Percentiles rank a stretch among this genome's conserved stretches.
These are phyloP conservation scores for Penicillium sp. DNA, from an alignment of 2,329 filamentous ascomycete genomes.

Conservation along the genomic window DNA sequence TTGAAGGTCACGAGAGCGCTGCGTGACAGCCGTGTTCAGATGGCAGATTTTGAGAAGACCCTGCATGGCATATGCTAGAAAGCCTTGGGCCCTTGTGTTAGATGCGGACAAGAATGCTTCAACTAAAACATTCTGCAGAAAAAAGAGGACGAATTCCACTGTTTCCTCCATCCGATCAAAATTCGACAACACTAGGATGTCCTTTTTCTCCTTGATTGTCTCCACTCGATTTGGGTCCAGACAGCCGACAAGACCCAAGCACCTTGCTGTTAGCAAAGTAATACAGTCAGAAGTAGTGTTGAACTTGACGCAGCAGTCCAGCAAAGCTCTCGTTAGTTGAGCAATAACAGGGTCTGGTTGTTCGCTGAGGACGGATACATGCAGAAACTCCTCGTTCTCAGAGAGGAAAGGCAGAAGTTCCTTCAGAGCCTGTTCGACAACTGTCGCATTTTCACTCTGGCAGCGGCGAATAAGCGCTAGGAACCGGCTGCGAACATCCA, in stretches of 20 bases:
- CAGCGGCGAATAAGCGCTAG: slow-evolving; percentile 71
- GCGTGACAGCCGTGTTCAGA: slow-evolving; percentile 58
- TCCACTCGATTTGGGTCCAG: slow-evolving; percentile 89
- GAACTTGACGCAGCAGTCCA: slow-evolving; percentile 83
- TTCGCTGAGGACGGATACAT: slow-evolving; percentile 75
- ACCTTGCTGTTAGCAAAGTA: slow-evolving; percentile 70
- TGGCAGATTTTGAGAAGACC: slow-evolving; percentile 76
- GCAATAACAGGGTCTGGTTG: slow-evolving; percentile 74
- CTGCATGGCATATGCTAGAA: slow-evolving; percentile 92
- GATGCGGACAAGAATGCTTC: slow-evolving; percentile 88
- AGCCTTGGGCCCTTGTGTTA: slow-evolving; percentile 83
- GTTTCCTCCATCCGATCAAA: slow-evolving; percentile 76
- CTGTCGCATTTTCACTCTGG: slow-evolving; percentile 77
- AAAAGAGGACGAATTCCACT: slow-evolving; percentile 78
- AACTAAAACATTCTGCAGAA: slow-evolving; percentile 83
- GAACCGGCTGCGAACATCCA: slow-evolving; percentile 65
- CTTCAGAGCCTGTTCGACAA: slow-evolving; percentile 74
- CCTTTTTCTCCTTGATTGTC: slow-evolving; percentile 69
- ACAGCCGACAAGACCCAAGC: slow-evolving; percentile 84
- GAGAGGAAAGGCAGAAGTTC: slow-evolving; percentile 75
- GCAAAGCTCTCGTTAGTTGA: slow-evolving; percentile 68
- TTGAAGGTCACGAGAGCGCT: slow-evolving; percentile 54
- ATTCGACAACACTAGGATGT: slow-evolving; percentile 84
- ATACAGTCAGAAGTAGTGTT: slow-evolving; percentile 66
- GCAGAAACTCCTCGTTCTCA: slow-evolving; percentile 71